Base-by-base conservation (phyloP, 2,329 filamentous ascomycete species). In the Tympanopsis confertula region DNA sequence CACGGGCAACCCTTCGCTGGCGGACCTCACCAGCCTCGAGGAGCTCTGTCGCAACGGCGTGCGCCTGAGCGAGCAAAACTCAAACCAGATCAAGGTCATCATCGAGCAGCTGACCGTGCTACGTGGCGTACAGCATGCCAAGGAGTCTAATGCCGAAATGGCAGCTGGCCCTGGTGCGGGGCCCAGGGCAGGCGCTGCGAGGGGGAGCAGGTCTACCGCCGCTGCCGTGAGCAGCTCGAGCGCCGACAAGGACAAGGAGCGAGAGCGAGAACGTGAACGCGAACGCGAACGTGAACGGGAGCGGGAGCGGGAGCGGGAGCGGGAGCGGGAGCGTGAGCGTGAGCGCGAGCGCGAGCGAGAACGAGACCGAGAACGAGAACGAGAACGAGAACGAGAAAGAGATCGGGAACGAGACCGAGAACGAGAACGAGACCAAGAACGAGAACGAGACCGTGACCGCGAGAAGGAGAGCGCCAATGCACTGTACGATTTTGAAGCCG, bases 401-500 rank as follows among this genome's bases (percentile, higher is more conserved):
- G 35, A 43, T 41, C 20, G 29, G 39, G 14, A 36, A 35, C 13
- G 45, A 45, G 22, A 36, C 38, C 19, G 42, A 45, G 17, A 29
- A 33, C 13, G 44, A 45, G 19, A 42, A 42, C 13, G 48, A 55
- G 20, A 19, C 20, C 15, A 38, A 40, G 7, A 53, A 51, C 33
- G 52, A 55, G 24, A 45, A 47, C 10, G 48, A 44, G 2, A 44
- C 46, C 7, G 44, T 43, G n/a, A n/a, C n/a, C n/a, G n/a, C n/a
- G n/a, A n/a, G n/a, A n/a, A n/a, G n/a, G n/a, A n/a, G n/a, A n/a
- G n/a, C 17, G 49, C 51, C 4, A 42, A 47, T 4, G 57, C 55
- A 3, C 49, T 63, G 1, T 66, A 66, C 47, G 63, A 65, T 28
- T 65, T 66, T 42, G 61, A 65, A 35, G 58, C 54, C 4, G 54